Evolutionary conservation across 1,284 basidiomycete genomes (phyloP).

Genomic region (Trichosporon coremiiforme): DNA sequence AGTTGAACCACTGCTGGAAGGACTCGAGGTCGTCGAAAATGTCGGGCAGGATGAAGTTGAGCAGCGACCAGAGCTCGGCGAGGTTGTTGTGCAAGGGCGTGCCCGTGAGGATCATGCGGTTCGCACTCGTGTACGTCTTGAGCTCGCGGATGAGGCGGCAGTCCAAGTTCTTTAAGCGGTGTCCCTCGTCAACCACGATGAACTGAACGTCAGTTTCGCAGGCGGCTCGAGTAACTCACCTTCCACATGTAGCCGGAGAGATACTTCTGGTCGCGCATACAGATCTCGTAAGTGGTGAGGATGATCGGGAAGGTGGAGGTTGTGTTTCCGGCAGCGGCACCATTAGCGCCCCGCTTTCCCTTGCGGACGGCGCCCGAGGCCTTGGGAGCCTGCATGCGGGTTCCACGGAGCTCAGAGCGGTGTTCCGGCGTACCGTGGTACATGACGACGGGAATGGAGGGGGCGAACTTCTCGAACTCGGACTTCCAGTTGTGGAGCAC

Average conservation of each 20-base stretch:
- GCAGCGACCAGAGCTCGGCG: constrained; percentile 87
- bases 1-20: constrained; percentile 82
- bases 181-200: constrained; percentile 94
- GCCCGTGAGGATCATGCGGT: constrained; percentile 88
- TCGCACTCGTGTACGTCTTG: constrained; percentile 80
- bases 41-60: constrained; percentile 91
- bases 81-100: constrained; percentile 96
- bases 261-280: constrained; percentile 75
- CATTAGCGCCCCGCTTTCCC: constrained; percentile 30
- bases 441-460: constrained; percentile 68
- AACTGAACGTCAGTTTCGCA: constrained; percentile 57
- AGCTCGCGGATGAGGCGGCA: constrained; percentile 78
- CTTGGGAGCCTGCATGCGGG: constrained; percentile 51
- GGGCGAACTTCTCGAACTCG: constrained; percentile 84
- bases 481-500: constrained; percentile 89
- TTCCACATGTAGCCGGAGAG: constrained; percentile 78
- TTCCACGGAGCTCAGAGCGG: constrained; percentile 71
- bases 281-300: constrained; percentile 90
- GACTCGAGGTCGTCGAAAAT: constrained; percentile 87
- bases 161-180: constrained; percentile 59
- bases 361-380: constrained; percentile 37
- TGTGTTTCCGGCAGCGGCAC: constrained; percentile 37
- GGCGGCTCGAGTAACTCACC: constrained; percentile 21
- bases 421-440: constrained; percentile 84
- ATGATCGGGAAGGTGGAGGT: constrained; percentile 58